Evolutionary conservation across 306 rosid species (phyloP).

Genomic region (Leucaena leucocephala): DNA sequence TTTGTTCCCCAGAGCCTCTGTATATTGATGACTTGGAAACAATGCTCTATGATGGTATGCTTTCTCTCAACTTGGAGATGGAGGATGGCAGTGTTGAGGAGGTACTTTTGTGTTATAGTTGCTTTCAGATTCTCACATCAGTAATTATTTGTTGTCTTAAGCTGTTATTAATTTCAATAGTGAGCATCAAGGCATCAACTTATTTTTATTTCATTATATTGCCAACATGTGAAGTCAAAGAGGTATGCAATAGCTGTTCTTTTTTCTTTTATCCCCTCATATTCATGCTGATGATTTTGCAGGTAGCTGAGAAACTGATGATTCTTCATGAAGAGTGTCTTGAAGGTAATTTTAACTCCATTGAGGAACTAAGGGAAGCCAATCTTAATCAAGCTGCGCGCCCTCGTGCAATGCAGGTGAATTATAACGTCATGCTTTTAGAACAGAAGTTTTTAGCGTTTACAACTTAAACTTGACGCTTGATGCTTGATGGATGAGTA

Average conservation of each 20-base stretch:
- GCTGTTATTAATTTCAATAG: neutral
- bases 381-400: slow-evolving; percentile 37
- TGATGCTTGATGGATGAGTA: too few relatives aligned
- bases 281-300: neutral
- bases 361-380: slow-evolving; percentile 56
- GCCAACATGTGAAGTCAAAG: neutral
- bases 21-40: slow-evolving; percentile 75
- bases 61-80: slow-evolving; percentile 52
- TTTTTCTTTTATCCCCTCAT: neutral
- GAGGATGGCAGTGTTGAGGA: slow-evolving; percentile 81
- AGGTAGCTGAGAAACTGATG: slow-evolving; percentile 54
- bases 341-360: slow-evolving; percentile 50
- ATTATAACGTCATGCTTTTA: neutral
- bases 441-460: too few relatives aligned
- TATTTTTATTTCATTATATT: neutral
- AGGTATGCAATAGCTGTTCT: slow-evolving; percentile 3
- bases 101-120: slow-evolving; percentile 38
- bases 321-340: slow-evolving; percentile 65
- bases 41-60: slow-evolving; percentile 53
- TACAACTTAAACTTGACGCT: too few relatives aligned
- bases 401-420: slow-evolving; percentile 61
- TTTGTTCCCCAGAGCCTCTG: slow-evolving; percentile 50
- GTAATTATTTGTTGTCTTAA: slow-evolving; percentile 8
- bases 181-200: neutral
- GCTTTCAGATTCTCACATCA: neutral